These are phyloP conservation scores for Sisymbrium altissimum DNA, from an alignment of 345 rosid genomes.

Conservation along the genomic window DNA sequence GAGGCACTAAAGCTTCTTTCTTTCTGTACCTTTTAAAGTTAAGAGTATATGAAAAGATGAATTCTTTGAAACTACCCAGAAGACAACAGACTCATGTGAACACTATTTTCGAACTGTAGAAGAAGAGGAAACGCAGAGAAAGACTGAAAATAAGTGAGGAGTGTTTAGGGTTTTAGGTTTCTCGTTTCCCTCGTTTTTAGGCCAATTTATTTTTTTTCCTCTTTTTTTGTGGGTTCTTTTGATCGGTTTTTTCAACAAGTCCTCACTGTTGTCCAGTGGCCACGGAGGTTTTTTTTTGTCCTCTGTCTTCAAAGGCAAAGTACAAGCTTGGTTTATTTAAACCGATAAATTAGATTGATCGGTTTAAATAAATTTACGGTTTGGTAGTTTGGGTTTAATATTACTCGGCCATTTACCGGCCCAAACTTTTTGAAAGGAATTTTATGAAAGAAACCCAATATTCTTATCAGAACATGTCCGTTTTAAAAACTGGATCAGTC, in stretches of 20 bases:
- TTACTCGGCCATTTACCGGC: neutral
- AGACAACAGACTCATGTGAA: neutral
- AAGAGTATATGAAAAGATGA: neutral
- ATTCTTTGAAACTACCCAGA: slow-evolving; percentile 6
- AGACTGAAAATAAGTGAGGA: neutral
- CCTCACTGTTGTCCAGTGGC: neutral
- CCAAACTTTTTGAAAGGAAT: too few relatives aligned
- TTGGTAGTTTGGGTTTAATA: neutral
- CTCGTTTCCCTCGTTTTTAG: slow-evolving; percentile 36
- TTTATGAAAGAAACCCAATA: too few relatives aligned
- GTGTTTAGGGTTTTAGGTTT: slow-evolving; percentile 32
- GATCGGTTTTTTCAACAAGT: neutral
- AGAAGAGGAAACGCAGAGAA: slow-evolving; percentile 5
- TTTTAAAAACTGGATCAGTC: too few relatives aligned
- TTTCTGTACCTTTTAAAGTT: neutral
- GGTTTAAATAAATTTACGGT: neutral
- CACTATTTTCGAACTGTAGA: neutral
- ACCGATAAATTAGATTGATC: neutral
- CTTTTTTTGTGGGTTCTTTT: neutral
- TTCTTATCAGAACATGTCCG: too few relatives aligned
- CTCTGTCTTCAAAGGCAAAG: neutral
- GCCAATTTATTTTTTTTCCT: neutral
- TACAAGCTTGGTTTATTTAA: neutral
- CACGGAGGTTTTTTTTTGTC: neutral
- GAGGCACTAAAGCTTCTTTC: neutral